A percentile compares a stretch with the other conserved stretches of the same genome.
Conservation (phyloP, 495 filamentous ascomycete genomes). For the Penicillium argentinense region DNA sequence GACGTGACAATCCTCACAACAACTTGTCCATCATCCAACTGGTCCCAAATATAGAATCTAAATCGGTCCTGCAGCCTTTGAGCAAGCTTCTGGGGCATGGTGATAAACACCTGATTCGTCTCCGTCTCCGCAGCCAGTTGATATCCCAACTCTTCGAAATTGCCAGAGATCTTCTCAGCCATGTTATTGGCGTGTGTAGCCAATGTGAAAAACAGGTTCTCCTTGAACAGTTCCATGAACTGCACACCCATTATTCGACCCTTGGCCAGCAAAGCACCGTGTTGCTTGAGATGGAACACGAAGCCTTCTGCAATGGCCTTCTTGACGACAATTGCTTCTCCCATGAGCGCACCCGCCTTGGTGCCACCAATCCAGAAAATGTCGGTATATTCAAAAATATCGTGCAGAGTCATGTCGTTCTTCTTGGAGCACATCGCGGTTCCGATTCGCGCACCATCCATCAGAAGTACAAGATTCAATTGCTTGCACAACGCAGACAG, state of each 20-base stretch:
- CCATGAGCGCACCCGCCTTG: conserved; percentile 43
- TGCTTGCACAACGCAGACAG: conserved; percentile 35
- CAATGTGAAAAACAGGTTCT: conserved; percentile 39
- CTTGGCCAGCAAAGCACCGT: conserved; percentile 46
- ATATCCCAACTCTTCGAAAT: conserved; percentile 32
- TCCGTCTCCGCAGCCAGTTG: conserved; percentile 30
- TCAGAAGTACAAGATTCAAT: conserved; percentile 34
- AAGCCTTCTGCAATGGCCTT: conserved; percentile 39
- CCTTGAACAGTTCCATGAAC: conserved; percentile 42
- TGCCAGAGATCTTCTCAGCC: conserved; percentile 34
- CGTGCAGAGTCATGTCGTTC: conserved; percentile 35
- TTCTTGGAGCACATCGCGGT: conserved; percentile 34
- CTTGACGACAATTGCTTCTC: conserved; percentile 44
- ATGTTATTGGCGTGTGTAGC: conserved; percentile 42
- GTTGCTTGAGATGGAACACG: conserved; percentile 45
- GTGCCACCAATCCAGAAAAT: conserved; percentile 51
- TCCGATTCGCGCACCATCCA: conserved; percentile 45
- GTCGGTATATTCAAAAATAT: conserved; percentile 39
- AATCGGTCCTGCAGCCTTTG: conserved; percentile 29
- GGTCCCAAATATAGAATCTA: conserved; percentile 38
- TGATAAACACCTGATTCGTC: conserved; percentile 41
- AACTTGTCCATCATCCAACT: conserved; percentile 22
- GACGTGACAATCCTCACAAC: conserved; percentile 38
- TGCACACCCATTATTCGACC: conserved; percentile 43
- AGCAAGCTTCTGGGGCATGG: conserved; percentile 23